Evolutionary conservation across 2,329 filamentous ascomycete species (phyloP).

Genomic region (Calonectria hawksworthii): DNA sequence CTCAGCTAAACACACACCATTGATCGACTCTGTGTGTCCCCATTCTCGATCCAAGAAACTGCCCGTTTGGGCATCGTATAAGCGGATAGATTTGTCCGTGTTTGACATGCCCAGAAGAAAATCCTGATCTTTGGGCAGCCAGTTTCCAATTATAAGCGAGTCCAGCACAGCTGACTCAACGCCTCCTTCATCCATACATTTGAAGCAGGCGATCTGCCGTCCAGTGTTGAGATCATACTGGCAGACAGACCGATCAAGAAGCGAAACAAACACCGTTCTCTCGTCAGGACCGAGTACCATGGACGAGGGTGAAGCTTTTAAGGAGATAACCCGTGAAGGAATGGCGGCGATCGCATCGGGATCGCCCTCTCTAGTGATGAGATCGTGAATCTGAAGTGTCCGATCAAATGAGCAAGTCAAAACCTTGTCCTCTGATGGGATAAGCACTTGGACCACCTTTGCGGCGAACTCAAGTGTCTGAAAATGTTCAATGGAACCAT

Average conservation of each 20-base stretch:
- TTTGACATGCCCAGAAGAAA: conserved; percentile 91
- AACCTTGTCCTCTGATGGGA: conserved; percentile 81
- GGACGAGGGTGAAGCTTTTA: conserved; percentile 90
- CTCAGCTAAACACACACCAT: conserved; percentile 82
- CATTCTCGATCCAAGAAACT: conserved; percentile 88
- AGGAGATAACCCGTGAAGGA: conserved; percentile 80
- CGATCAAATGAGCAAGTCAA: conserved; percentile 92
- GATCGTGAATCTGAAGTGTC: conserved; percentile 85
- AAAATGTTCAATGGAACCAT: conserved; percentile 78
- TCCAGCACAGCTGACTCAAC: conserved; percentile 88
- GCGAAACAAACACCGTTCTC: conserved; percentile 70
- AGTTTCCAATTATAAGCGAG: conserved; percentile 77
- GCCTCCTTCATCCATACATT: conserved; percentile 84
- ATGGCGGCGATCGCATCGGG: conserved; percentile 80
- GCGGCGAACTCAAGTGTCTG: conserved; percentile 96
- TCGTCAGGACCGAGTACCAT: conserved; percentile 79
- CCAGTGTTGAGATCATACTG: conserved; percentile 77
- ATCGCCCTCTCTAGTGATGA: conserved; percentile 77
- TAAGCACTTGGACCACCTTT: conserved; percentile 80
- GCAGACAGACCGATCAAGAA: conserved; percentile 72
- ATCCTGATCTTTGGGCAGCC: conserved; percentile 66
- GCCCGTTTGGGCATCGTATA: conserved; percentile 87
- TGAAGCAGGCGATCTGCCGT: conserved; percentile 80
- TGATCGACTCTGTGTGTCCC: conserved; percentile 95
- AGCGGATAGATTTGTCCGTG: conserved; percentile 93